A percentile compares a stretch with the other conserved stretches of the same genome.
Conservation (phyloP, 352 stramenopile species). For the Globisporangium barbulae region DNA sequence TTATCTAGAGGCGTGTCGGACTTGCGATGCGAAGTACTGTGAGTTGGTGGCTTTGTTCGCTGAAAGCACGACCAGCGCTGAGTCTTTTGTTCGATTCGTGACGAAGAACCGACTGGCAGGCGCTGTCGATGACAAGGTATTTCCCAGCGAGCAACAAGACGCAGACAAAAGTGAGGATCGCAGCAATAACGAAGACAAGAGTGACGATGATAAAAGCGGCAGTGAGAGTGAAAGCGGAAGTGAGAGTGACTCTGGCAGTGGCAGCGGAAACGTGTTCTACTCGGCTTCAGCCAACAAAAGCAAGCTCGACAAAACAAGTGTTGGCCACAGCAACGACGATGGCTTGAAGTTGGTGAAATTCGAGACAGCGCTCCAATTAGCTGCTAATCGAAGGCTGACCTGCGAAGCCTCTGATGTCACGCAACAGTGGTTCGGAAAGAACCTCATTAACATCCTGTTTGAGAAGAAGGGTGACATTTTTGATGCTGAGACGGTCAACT, state of each 20-base stretch:
- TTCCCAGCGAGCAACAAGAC: background rate
- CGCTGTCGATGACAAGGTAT: slow-evolving; percentile 1
- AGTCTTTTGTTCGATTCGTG: slow-evolving; percentile 30
- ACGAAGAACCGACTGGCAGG: slow-evolving; percentile 5
- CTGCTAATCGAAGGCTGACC: slow-evolving; percentile 40
- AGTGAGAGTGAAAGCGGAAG: slow-evolving; percentile 16
- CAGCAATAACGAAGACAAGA: slow-evolving; percentile 11
- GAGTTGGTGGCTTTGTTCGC: slow-evolving; percentile 51
- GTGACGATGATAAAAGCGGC: slow-evolving; percentile 12
- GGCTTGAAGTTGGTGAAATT: slow-evolving; percentile 36
- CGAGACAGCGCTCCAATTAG: slow-evolving; percentile 49
- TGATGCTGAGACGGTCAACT: slow-evolving; percentile 38
- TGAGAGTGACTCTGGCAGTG: slow-evolving; percentile 11
- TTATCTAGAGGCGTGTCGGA: slow-evolving; percentile 30
- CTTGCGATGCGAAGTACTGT: slow-evolving; percentile 38
- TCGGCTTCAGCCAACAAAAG: background rate
- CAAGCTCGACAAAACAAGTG: background rate
- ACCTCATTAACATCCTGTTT: slow-evolving; percentile 48
- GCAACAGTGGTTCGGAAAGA: slow-evolving; percentile 51
- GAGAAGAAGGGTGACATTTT: slow-evolving; percentile 35
- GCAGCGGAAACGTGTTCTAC: slow-evolving; percentile 4
- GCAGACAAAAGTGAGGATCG: slow-evolving; percentile 17
- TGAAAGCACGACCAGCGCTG: slow-evolving; percentile 29
- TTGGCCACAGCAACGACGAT: background rate
- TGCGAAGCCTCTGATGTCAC: slow-evolving; percentile 23